These are phyloP conservation scores for Xylariaceae sp. DNA, from an alignment of 2,329 filamentous ascomycete species.

Conservation along the genomic window DNA sequence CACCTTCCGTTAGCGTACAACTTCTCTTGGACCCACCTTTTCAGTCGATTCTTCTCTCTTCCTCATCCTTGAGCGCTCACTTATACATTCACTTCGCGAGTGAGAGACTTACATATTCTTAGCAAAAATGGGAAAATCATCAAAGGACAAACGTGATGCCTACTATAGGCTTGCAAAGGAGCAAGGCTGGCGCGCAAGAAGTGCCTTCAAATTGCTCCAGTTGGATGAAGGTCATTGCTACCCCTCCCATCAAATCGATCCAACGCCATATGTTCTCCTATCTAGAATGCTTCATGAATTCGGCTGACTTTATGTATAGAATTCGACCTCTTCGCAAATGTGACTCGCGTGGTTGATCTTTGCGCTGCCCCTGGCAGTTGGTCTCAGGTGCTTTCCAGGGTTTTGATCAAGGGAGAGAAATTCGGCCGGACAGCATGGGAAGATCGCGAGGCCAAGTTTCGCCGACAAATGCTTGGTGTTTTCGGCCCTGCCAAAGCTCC, in stretches of 20 bases:
- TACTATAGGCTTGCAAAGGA: conserved; percentile 98
- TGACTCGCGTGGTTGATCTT: conserved; percentile 89
- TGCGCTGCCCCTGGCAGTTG: conserved; percentile 95
- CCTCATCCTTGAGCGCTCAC: background rate
- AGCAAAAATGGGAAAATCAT: conserved; percentile 82
- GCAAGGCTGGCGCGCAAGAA: conserved; percentile 94
- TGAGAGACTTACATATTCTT: background rate
- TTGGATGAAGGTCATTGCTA: conserved; percentile 64
- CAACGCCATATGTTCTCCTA: background rate
- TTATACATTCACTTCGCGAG: background rate
- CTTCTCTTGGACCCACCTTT: background rate
- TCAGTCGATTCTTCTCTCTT: background rate
- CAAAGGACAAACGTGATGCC: conserved; percentile 96
- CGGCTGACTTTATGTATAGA: conserved; percentile 43
- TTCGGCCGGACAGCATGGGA: conserved; percentile 85
- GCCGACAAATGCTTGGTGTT: conserved; percentile 54
- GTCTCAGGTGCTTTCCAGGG: conserved; percentile 92
- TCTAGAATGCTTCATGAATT: background rate
- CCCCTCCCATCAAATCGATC: conserved; percentile 6
- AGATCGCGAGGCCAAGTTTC: conserved; percentile 67
- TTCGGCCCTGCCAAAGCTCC: conserved; percentile 34
- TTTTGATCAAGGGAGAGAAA: conserved; percentile 88
- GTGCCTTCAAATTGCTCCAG: conserved; percentile 94
- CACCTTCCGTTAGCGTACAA: background rate
- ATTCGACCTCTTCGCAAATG: conserved; percentile 87